Base-by-base conservation (phyloP, 176 grass and related monocot genomes). In the Aegilops speltoides region DNA sequence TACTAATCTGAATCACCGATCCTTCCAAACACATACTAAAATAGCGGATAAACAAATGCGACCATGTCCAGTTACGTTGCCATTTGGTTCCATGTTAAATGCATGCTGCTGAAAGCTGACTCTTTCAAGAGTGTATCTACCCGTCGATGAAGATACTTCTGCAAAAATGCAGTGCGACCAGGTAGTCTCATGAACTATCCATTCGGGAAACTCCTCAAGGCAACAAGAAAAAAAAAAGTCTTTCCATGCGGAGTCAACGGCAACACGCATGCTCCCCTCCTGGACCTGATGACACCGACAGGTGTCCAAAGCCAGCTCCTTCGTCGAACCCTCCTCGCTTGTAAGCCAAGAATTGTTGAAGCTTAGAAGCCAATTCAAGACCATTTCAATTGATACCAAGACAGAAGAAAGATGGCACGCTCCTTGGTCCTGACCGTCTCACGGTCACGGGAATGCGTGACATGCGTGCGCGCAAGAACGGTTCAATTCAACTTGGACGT, bases 331-430 rank as follows among this genome's bases (percentile, higher is more conserved):
- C 2, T 78, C 83, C 28, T 82, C 16, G 71, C 71, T 52, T 79
- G 31, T 8, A 82, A 52, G 79, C 29, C 0, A 17, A 22, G 9
- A 65, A 54, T 83, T 73, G 73, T 65, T 83, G 41, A 79, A 22
- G 52, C 89, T 77, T 81, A 14, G 59, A 89, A 50, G 88, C 70
- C 6, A 76, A 62, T 68, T 74, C 76, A 32, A 65, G 88, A 86
- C 83, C 79, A 32, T 40, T 86, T 87, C 79, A 73, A 56, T 52
- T 70, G 5, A 29, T 4, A 11, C 4, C 1, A 4, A 64, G 41
- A 70, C 63, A 2, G 54, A 25, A 6, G 54, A 32, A 38, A 52
- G 32, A 11, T 52, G 38, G 43, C 54, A 73, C 32, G 45, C 64
- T 20, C 52, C 38, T 19, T 65, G 24, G 63, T 29, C 10, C 52